A percentile compares a stretch with the other conserved stretches of the same genome.
phyloP scores from a whole-genome alignment of 169 alveolate genomes.

The Plasmodium gonderi region DNA sequence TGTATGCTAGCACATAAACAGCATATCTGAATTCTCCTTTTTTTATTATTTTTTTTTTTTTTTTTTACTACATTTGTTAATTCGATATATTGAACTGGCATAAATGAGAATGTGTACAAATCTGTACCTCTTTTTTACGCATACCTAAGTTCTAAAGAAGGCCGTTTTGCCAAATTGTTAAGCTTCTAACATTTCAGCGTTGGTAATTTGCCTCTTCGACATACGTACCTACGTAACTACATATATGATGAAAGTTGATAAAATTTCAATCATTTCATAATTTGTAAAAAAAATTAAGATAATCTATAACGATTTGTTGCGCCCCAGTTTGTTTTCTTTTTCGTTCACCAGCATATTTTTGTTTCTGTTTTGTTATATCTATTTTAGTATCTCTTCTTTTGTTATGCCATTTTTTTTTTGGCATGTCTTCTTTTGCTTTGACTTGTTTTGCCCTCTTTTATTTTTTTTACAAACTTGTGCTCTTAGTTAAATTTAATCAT shows the following conservation, averaged over 20 bases:
- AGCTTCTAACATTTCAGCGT: neutral
- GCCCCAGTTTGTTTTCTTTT: neutral
- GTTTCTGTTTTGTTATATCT: too few relatives aligned
- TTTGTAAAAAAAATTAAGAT: neutral
- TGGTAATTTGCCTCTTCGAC: neutral
- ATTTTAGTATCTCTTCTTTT: too few relatives aligned
- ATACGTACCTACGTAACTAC: neutral
- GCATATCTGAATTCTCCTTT: neutral
- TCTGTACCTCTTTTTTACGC: neutral
- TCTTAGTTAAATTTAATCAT: too few relatives aligned
- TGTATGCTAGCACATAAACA: too few relatives aligned
- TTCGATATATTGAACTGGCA: neutral
- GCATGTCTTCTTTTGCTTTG: too few relatives aligned
- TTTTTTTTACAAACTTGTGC: too few relatives aligned
- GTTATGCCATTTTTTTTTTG: too few relatives aligned
- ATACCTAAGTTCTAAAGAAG: neutral
- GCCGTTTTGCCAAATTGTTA: neutral
- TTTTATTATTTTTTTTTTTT: neutral
- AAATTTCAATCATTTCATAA: neutral
- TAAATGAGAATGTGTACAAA: neutral
- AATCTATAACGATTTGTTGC: neutral
- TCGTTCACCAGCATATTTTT: too few relatives aligned
- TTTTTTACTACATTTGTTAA: neutral
- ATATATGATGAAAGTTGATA: neutral
- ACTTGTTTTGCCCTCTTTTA: too few relatives aligned